These are phyloP conservation scores for Cyathus striatus DNA, from an alignment of 768 basidiomycete species.

Conservation along the genomic window DNA sequence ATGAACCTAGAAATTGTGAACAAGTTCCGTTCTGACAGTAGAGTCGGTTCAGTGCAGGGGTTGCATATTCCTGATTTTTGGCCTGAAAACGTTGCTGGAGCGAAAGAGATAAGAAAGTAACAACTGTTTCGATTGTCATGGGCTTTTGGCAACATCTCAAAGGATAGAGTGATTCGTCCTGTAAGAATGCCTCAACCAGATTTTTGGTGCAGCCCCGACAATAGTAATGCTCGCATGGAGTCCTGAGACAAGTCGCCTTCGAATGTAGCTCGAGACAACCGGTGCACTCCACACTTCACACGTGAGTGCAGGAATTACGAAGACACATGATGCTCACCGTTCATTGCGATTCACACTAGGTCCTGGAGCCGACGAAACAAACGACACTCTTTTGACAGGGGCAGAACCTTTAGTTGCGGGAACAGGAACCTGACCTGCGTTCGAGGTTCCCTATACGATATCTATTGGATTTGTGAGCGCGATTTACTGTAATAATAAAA, in stretches of 20 bases:
- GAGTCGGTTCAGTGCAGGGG: conserved; percentile 33
- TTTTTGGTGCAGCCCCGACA: conserved; percentile 37
- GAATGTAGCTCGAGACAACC: conserved; percentile 34
- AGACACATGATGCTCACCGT: no score
- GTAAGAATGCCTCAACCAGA: conserved; percentile 34
- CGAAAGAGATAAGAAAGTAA: conserved; percentile 20
- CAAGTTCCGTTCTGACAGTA: conserved; percentile 49
- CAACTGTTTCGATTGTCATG: conserved; percentile 21
- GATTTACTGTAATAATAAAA: no score
- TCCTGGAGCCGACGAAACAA: no score
- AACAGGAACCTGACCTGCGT: no score
- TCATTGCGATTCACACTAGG: conserved; percentile 9
- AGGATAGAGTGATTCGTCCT: conserved; percentile 49
- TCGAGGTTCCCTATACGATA: no score
- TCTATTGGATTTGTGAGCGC: no score
- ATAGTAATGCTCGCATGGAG: conserved; percentile 42
- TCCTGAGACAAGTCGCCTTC: conserved; percentile 19
- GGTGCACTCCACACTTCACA: conserved; percentile 26
- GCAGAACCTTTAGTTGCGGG: no score
- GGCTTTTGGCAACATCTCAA: conserved; percentile 42
- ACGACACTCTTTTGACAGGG: no score
- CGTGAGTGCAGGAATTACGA: neutral
- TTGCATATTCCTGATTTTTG: conserved; percentile 44
- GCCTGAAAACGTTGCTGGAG: conserved; percentile 25
- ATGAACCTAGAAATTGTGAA: conserved; percentile 47